Evolutionary conservation across 106 monocot genomes (phyloP), one percentile per base, ranked within the genome.

Genomic region (Iris macrosiphon): DNA sequence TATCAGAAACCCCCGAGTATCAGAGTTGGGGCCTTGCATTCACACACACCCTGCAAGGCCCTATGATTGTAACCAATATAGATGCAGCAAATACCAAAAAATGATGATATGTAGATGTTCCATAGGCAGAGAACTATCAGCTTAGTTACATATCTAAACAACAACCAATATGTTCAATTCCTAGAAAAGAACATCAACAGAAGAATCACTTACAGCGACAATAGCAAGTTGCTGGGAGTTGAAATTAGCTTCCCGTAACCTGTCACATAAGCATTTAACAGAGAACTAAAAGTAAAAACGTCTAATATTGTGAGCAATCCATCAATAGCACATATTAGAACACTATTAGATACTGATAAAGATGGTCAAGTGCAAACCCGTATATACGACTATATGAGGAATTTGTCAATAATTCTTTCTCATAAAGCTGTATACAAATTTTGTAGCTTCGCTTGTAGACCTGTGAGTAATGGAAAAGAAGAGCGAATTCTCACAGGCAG

Each of bases 341-440:
- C 12, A 30, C 32, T 20, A 0, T 0, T 2, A 15, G 3, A 34
- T 34, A 26, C 10, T 12, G 22, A 51, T 4, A 10, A 32, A 38
- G 14, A 57, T 24, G 40, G 12, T 40, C 57, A 18, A 22, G 19
- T 50, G 29, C 72, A 9, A 61, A 95, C 96, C 96, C 82, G 18
- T 96, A 86, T 69, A 87, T 75, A 52, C 78, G 55, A 32, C 83
- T 76, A 73, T 74, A 96, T 5, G 89, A 86, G 35, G 72, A 75
- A 60, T 80, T 80, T 43, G 89, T 96, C 41, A 89, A 70, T 8
- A 90, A 62, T 53, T 90, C 89, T 61, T 90, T 96, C 59, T 90
- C 86, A 73, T 96, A 96, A 34, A 96, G 82, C 28, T 90, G 82
- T 70, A 78, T 58, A 66, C 89, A 96, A 49, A 86, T 62, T 45